phyloP scores from a whole-genome alignment of 192 early-diverging fungal genomes.

The Linnemannia schmuckeri region DNA sequence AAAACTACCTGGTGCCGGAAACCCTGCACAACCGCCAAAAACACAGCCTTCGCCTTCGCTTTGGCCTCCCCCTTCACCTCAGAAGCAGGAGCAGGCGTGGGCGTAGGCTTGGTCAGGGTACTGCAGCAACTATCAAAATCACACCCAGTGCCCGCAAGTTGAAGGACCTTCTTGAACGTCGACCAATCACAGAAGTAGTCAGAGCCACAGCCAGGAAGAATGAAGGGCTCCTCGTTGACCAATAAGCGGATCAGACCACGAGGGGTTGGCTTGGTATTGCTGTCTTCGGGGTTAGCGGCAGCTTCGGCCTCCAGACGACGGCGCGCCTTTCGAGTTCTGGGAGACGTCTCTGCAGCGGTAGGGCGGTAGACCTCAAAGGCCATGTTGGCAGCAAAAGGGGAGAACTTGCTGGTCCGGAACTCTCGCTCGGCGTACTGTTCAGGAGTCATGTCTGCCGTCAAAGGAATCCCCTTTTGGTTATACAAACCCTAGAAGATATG shows the following conservation, averaged over 20 bases:
- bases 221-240: conserved; percentile 38
- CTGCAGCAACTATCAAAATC: conserved; percentile 37
- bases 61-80: no score
- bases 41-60: no score
- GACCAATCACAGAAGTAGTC: conserved; percentile 44
- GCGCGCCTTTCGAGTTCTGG: not conserved
- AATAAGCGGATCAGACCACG: conserved; percentile 32
- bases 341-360: not conserved
- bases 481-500: conserved; percentile 27
- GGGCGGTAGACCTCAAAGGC: conserved; percentile 41
- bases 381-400: conserved; percentile 45
- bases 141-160: conserved; percentile 29
- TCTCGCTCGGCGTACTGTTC: conserved; percentile 31
- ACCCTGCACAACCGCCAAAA: no score
- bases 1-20: not conserved
- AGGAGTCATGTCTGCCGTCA: conserved; percentile 32
- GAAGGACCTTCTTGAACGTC: conserved; percentile 28
- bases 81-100: not conserved
- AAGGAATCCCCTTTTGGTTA: conserved; percentile 10
- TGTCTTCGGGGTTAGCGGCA: no score
- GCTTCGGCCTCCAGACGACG: not conserved
- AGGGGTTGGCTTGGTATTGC: not conserved
- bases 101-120: not conserved
- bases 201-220: conserved; percentile 31
- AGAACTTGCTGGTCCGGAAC: conserved; percentile 32